phyloP scores from a whole-genome alignment of 441 rosid genomes.

The Gossypium trilobum region DNA sequence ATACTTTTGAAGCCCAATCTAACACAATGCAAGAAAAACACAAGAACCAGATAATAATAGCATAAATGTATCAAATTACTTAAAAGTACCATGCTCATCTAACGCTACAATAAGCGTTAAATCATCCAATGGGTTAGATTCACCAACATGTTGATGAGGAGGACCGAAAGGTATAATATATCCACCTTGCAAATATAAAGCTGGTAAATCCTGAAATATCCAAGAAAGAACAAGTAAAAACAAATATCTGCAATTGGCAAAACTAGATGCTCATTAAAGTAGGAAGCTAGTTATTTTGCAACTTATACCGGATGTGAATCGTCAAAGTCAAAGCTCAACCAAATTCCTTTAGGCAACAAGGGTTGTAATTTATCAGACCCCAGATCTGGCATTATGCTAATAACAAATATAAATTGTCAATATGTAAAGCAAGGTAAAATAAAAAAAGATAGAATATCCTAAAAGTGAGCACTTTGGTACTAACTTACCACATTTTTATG shows the following conservation, averaged over 20 bases:
- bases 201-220: slow-evolving; percentile 69
- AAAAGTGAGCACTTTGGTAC: not conserved
- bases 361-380: slow-evolving; percentile 41
- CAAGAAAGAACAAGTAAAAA: not conserved
- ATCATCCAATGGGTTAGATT: slow-evolving; percentile 59
- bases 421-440: slow-evolving; percentile 6
- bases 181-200: slow-evolving; percentile 84
- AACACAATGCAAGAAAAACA: not conserved
- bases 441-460: slow-evolving; percentile 2
- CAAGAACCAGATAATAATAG: not conserved
- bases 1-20: not conserved
- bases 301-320: slow-evolving; percentile 78
- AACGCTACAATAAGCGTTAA: slow-evolving; percentile 70
- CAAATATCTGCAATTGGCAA: not conserved
- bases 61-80: slow-evolving; percentile 10
- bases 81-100: slow-evolving; percentile 68
- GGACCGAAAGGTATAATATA: slow-evolving; percentile 65
- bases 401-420: slow-evolving; percentile 16
- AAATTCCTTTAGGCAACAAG: slow-evolving; percentile 61
- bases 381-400: slow-evolving; percentile 45
- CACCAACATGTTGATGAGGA: slow-evolving; percentile 62
- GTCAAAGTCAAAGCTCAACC: slow-evolving; percentile 75
- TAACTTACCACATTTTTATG: not conserved
- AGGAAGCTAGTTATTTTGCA: slow-evolving; percentile 3
- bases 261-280: not conserved